Evolutionary conservation across 2,329 filamentous ascomycete species (phyloP).

Genomic region (Botryotinia globosa): DNA sequence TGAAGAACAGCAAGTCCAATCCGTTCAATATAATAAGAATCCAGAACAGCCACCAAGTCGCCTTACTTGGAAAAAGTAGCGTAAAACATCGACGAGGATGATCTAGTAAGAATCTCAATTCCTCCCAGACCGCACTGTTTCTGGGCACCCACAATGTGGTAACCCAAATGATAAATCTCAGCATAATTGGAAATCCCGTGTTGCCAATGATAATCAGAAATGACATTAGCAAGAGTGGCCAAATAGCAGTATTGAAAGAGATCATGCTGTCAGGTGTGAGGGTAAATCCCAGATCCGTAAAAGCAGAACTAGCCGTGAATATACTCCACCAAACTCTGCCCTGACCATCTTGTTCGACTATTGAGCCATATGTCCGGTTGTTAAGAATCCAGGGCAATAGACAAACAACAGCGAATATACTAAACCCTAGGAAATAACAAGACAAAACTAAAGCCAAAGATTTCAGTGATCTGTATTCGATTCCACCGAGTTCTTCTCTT

Average conservation of each 20-base stretch:
- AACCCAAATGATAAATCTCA: slow-evolving; percentile 89
- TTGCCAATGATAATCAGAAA: slow-evolving; percentile 94
- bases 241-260: slow-evolving; percentile 75
- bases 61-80: slow-evolving; percentile 80
- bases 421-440: slow-evolving; percentile 80
- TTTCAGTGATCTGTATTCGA: slow-evolving; percentile 91
- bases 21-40: slow-evolving; percentile 79
- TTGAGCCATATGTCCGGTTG: slow-evolving; percentile 56
- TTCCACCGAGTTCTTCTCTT: slow-evolving; percentile 90
- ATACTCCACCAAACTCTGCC: slow-evolving; percentile 85
- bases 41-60: slow-evolving; percentile 95
- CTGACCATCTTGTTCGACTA: slow-evolving; percentile 62
- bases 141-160: slow-evolving; percentile 63
- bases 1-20: slow-evolving; percentile 84
- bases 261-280: slow-evolving; percentile 92
- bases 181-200: slow-evolving; percentile 91
- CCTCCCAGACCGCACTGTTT: slow-evolving; percentile 77
- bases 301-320: slow-evolving; percentile 82
- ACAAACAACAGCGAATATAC: slow-evolving; percentile 69
- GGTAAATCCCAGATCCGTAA: slow-evolving; percentile 94
- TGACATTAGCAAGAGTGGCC: slow-evolving; percentile 71
- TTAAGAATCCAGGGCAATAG: slow-evolving; percentile 78
- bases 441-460: slow-evolving; percentile 76
- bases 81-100: slow-evolving; percentile 97
- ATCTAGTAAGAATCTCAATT: slow-evolving; percentile 84